These are phyloP conservation scores for Termitomyces sp. DNA, from an alignment of 768 basidiomycete genomes.

Conservation along the genomic window DNA sequence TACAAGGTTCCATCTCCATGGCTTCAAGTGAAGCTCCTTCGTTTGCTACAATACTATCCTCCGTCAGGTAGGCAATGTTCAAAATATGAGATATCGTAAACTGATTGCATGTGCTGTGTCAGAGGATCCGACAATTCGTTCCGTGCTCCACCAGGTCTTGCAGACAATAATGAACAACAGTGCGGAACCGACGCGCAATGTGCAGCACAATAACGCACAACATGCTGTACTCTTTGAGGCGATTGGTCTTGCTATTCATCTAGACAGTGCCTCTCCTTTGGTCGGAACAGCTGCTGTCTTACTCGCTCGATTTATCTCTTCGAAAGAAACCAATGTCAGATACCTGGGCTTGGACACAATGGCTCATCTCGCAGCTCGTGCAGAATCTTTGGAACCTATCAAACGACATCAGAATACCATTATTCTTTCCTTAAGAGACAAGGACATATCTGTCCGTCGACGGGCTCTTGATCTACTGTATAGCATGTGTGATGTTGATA, in stretches of 20 bases:
- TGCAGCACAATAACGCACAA: slow-evolving; percentile 98
- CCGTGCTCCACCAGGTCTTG: slow-evolving; percentile 75
- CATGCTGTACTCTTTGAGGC: slow-evolving; percentile 98
- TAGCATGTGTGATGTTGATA: slow-evolving; percentile 99
- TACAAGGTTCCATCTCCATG: slow-evolving; percentile 98
- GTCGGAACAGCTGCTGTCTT: slow-evolving; percentile 86
- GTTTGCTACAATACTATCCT: slow-evolving; percentile 91
- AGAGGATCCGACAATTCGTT: slow-evolving; percentile 83
- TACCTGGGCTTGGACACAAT: slow-evolving; percentile 97
- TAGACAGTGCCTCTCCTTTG: slow-evolving; percentile 86
- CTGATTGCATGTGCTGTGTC: slow-evolving; percentile 1
- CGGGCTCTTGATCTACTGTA: slow-evolving; percentile 94
- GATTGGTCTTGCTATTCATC: slow-evolving; percentile 91
- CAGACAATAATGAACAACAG: slow-evolving; percentile 89
- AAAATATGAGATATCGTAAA: neutral
- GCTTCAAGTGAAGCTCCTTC: slow-evolving; percentile 94
- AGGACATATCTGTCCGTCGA: slow-evolving; percentile 93
- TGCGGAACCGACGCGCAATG: slow-evolving; percentile 86
- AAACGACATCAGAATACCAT: slow-evolving; percentile 96
- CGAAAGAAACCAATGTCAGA: slow-evolving; percentile 97
- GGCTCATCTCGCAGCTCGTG: slow-evolving; percentile 94
- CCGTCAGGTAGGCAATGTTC: slow-evolving; percentile 67
- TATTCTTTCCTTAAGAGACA: slow-evolving; percentile 89
- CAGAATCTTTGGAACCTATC: slow-evolving; percentile 85
- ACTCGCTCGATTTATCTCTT: slow-evolving; percentile 92